phyloP scores from a whole-genome alignment of 225 moss, liverwort and hornwort genomes.

The Climacium dendroides region DNA sequence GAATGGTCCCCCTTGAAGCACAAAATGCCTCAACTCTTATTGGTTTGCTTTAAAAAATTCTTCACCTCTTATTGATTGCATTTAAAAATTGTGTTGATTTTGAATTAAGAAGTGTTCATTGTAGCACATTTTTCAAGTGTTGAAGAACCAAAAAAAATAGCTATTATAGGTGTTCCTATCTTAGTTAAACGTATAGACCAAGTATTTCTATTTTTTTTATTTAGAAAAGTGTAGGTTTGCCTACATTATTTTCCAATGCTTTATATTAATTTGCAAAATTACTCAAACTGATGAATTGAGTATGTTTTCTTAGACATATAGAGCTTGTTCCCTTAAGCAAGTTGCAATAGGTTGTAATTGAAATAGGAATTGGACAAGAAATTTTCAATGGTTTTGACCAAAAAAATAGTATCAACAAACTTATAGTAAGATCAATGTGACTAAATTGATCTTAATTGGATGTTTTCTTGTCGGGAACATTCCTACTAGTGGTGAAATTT shows the following conservation, averaged over 20 bases:
- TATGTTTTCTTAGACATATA: neutral
- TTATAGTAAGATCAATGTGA: neutral
- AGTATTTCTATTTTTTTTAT: neutral
- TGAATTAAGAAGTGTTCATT: neutral
- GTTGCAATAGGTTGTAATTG: rapidly evolving
- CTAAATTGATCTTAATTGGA: no score
- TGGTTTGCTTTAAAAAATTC: neutral
- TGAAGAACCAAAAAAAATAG: neutral
- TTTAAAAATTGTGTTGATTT: neutral
- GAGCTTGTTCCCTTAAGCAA: rapidly evolving
- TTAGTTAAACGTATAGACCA: rapidly evolving
- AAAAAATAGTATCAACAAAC: neutral
- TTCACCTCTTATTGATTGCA: neutral
- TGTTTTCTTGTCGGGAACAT: rapidly evolving
- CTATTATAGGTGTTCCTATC: rapidly evolving
- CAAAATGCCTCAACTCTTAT: neutral
- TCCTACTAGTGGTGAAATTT: neutral
- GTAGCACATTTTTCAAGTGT: no score
- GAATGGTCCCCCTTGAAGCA: neutral
- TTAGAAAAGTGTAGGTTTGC: rapidly evolving
- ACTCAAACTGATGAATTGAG: neutral
- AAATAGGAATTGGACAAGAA: rapidly evolving
- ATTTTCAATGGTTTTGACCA: rapidly evolving
- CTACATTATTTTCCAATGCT: rapidly evolving
- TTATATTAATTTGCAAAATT: neutral